Percentiles rank a stretch among this genome's conserved stretches.
These are phyloP conservation scores for Exserohilum rostratum DNA, from an alignment of 2,329 filamentous ascomycete genomes.

Conservation along the genomic window DNA sequence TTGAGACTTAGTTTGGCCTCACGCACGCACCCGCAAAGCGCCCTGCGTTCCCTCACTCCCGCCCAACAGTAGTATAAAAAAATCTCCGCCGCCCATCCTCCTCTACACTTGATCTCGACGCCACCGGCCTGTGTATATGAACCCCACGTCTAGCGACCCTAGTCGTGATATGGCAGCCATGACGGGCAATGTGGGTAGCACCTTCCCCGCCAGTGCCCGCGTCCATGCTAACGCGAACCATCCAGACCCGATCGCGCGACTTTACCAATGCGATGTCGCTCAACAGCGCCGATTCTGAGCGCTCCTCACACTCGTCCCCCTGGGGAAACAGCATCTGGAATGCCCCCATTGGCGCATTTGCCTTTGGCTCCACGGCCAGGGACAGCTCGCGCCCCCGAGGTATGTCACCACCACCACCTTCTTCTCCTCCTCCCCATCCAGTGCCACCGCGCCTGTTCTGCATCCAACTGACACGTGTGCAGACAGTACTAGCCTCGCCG, in stretches of 20 bases:
- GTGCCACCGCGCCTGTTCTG: not conserved
- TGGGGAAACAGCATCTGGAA: constrained; percentile 49
- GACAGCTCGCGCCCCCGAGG: constrained; percentile 44
- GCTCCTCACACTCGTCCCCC: constrained; percentile 31
- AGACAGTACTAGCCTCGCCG: constrained; percentile 40
- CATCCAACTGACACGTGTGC: constrained; percentile 20
- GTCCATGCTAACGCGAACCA: constrained; percentile 7
- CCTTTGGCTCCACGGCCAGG: constrained; percentile 35
- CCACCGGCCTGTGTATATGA: constrained; percentile 20
- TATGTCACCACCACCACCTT: constrained; percentile 14
- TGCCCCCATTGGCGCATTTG: constrained; percentile 28
- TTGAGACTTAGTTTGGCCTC: constrained; percentile 37
- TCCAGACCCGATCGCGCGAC: constrained; percentile 40
- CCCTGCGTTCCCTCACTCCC: constrained; percentile 21
- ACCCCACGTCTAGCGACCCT: constrained; percentile 20
- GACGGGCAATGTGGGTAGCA: constrained; percentile 39
- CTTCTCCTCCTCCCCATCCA: no score
- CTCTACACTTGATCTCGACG: constrained; percentile 3
- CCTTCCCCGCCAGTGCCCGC: not conserved
- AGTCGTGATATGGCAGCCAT: constrained; percentile 39
- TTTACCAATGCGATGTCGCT: constrained; percentile 37
- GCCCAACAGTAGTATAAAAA: constrained; percentile 5
- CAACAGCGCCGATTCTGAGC: constrained; percentile 38
- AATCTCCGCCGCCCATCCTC: constrained; percentile 9
- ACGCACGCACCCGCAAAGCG: constrained; percentile 28